Evolutionary conservation across 345 rosid genomes (phyloP).

Genomic region (Erodium maritimum): DNA sequence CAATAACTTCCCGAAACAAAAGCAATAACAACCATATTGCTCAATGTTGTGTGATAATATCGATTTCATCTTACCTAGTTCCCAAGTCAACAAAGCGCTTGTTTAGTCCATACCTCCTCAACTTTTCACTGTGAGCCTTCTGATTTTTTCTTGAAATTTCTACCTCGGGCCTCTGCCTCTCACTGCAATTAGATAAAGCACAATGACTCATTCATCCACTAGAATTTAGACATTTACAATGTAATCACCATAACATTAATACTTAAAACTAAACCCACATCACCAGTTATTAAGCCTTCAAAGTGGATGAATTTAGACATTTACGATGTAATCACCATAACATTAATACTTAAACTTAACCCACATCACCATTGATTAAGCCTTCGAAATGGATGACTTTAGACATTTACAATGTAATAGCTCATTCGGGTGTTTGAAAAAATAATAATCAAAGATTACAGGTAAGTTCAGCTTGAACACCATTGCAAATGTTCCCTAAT

Average conservation of each 20-base stretch:
- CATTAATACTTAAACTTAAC: too few species aligned
- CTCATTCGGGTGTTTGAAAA: neutral
- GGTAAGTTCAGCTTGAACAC: neutral
- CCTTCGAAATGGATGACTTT: neutral
- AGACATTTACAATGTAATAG: neutral
- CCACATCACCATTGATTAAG: neutral
- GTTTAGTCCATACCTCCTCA: conserved; percentile 81
- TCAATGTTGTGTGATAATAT: conserved; percentile 3
- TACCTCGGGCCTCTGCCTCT: conserved; percentile 24
- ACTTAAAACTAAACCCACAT: too few species aligned
- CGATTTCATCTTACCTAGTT: conserved; percentile 37
- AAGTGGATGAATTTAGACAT: neutral
- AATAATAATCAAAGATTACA: neutral
- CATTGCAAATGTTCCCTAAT: neutral
- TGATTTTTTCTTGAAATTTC: conserved; percentile 53
- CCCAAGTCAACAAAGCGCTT: conserved; percentile 76
- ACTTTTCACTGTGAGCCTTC: conserved; percentile 83
- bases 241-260: too few species aligned
- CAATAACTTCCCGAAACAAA: neutral
- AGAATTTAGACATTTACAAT: too few species aligned
- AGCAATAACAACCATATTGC: neutral
- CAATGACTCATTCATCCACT: neutral
- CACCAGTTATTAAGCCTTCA: neutral
- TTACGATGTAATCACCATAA: too few species aligned
- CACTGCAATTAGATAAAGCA: conserved; percentile 13